Evolutionary conservation across 495 filamentous ascomycete species (phyloP).

Genomic region (Tricharina praecox): DNA sequence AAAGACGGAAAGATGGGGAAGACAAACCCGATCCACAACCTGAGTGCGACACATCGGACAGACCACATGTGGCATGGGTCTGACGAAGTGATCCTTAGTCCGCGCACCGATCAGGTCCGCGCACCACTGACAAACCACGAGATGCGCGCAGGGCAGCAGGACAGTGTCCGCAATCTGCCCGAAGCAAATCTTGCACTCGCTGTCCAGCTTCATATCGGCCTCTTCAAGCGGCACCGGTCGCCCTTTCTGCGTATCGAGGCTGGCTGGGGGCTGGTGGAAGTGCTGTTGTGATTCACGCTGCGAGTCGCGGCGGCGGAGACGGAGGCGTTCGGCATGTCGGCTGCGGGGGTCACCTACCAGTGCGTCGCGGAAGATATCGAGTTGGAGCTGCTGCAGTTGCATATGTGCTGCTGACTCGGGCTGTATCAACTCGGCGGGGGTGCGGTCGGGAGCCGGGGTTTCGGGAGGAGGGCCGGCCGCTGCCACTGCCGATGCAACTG

Average conservation of each 20-base stretch:
- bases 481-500: not conserved
- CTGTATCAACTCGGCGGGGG: not conserved
- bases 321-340: not conserved
- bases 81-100: constrained; percentile 6
- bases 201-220: constrained; percentile 33
- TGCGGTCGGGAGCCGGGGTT: not conserved
- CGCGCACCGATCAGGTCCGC: constrained; percentile 17
- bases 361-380: not conserved
- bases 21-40: constrained; percentile 13
- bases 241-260: constrained; percentile 27
- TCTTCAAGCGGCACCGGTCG: constrained; percentile 34
- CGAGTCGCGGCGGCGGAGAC: not conserved
- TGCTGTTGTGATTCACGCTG: not conserved
- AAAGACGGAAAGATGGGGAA: too few relatives aligned
- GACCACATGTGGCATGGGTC: constrained; percentile 9
- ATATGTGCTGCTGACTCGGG: not conserved
- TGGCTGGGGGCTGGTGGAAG: not conserved
- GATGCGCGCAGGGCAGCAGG: constrained; percentile 40
- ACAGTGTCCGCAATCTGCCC: constrained; percentile 38
- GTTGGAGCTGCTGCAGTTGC: not conserved
- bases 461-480: not conserved
- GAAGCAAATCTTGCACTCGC: constrained; percentile 41
- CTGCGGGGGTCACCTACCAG: too few relatives aligned
- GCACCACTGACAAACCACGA: constrained; percentile 36
- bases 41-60: constrained; percentile 18